Conservation (phyloP, 768 basidiomycete genomes). For the Mycena epipterygia region DNA sequence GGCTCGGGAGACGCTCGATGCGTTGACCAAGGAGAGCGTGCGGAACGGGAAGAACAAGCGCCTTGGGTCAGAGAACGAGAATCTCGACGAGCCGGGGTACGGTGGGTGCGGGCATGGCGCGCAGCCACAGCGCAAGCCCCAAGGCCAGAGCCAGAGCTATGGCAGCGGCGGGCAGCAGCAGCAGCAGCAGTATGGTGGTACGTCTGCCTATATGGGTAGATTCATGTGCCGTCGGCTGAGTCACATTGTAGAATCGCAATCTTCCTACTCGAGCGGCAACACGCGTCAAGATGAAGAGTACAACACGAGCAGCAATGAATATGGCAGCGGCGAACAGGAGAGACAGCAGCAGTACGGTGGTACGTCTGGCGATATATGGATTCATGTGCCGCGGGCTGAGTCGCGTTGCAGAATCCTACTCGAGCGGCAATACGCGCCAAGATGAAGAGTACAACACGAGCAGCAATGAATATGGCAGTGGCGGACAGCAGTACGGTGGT, state of each 20-base stretch:
- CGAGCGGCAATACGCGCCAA: constrained; percentile 10
- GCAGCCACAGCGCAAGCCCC: constrained; percentile 24
- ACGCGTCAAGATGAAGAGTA: neutral
- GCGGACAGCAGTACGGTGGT: constrained; percentile 9
- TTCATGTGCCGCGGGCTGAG: no score
- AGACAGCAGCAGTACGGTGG: constrained; percentile 5
- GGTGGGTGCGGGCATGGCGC: constrained; percentile 49
- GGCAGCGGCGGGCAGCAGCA: constrained; percentile 16
- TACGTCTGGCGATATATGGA: neutral
- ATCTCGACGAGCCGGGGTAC: constrained; percentile 54
- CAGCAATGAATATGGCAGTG: constrained; percentile 4
- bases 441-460: neutral
- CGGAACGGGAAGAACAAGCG: constrained; percentile 70
- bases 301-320: constrained; percentile 4
- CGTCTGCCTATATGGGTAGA: neutral
- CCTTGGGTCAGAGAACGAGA: constrained; percentile 60
- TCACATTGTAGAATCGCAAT: neutral
- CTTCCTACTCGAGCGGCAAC: constrained; percentile 17
- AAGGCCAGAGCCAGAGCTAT: neutral
- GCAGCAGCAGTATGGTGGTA: constrained; percentile 23
- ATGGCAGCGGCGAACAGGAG: constrained; percentile 15
- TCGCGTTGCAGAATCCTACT: constrained; percentile 10
- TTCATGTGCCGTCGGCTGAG: no score
- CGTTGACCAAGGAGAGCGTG: constrained; percentile 72
- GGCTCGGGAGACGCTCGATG: constrained; percentile 57